These are phyloP conservation scores for Sporothrix brunneoviolacea DNA, from an alignment of 2,329 filamentous ascomycete genomes.

Conservation along the genomic window DNA sequence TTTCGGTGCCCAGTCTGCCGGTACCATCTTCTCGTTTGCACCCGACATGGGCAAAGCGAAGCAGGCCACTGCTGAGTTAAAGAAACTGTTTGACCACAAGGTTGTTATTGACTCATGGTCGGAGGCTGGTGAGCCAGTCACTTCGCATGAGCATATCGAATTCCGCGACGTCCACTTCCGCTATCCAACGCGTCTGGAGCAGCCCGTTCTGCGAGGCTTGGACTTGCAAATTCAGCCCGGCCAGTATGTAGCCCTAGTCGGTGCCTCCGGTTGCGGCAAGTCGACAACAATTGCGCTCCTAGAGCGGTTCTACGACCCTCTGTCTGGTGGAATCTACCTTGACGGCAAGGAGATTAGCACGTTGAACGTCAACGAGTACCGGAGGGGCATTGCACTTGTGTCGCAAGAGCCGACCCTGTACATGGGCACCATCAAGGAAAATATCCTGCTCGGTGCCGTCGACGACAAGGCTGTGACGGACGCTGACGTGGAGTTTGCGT, in stretches of 20 bases:
- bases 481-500: conserved; percentile 66
- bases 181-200: conserved; percentile 84
- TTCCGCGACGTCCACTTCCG: conserved; percentile 91
- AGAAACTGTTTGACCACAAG: conserved; percentile 74
- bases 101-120: conserved; percentile 82
- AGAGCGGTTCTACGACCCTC: conserved; percentile 90
- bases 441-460: conserved; percentile 73
- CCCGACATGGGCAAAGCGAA: conserved; percentile 93
- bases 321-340: conserved; percentile 71
- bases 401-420: conserved; percentile 93
- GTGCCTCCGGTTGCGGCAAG: conserved; percentile 92
- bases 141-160: conserved; percentile 66
- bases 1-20: conserved; percentile 87
- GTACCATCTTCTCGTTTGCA: conserved; percentile 81
- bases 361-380: conserved; percentile 81
- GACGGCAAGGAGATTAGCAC: conserved; percentile 76
- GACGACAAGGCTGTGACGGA: conserved; percentile 59
- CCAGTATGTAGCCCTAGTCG: conserved; percentile 83
- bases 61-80: conserved; percentile 72
- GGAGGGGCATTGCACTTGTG: conserved; percentile 76
- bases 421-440: conserved; percentile 84
- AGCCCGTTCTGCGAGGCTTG: conserved; percentile 83
- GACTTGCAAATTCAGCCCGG: conserved; percentile 68
- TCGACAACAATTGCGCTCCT: conserved; percentile 86
- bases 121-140: conserved; percentile 55